Base-by-base conservation (phyloP, 768 basidiomycete species). In the Lanmaoa rubissima region DNA sequence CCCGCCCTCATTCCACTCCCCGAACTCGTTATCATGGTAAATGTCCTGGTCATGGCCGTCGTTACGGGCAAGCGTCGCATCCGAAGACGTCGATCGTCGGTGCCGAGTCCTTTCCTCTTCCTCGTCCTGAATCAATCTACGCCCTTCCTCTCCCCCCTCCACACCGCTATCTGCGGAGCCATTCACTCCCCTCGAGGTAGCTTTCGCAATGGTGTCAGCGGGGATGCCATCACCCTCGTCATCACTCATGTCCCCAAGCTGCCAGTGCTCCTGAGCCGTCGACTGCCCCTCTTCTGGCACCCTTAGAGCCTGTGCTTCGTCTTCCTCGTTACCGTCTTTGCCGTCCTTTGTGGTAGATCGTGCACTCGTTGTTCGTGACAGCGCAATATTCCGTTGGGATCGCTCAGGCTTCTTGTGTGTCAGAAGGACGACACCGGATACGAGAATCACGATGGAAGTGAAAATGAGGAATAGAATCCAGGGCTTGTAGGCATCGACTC, bases 391-490 rank as follows among this genome's bases (percentile, higher is more conserved):
- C 57, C 63, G 64, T 58, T 61, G 57, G 17, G 65, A 65, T 57
- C 65, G 74, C 69, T 91, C 89, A 0, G 92, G 88, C 65, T 95
- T 94, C 77, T 98, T 95, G 75, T 91, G 86, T 4, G 94, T 95
- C 26, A 98, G 78, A 1, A 98, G 82, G n/a, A 95, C 88, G 50
- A 98, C 96, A 11, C 96, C 95, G 0, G 82, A 84, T 44, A 98
- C 88, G 53, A 98, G 86, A 42, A 97, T 79, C 43, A 85, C 73
- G 63, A 98, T 95, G 2, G 94, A 94, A 40, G 86, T 73, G 65
- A 92, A 94, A 58, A 96, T 91, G 45, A 93, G 80, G 75, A 93
- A 87, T 45, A 98, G 84, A 1, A 86, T 85, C 94, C 94, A 96
- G 26, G 88, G 80, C 58, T 88, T 79, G 69, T 92, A 96, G n/a